phyloP scores from a whole-genome alignment of 1,284 basidiomycete genomes.

The Leccinum proximum region DNA sequence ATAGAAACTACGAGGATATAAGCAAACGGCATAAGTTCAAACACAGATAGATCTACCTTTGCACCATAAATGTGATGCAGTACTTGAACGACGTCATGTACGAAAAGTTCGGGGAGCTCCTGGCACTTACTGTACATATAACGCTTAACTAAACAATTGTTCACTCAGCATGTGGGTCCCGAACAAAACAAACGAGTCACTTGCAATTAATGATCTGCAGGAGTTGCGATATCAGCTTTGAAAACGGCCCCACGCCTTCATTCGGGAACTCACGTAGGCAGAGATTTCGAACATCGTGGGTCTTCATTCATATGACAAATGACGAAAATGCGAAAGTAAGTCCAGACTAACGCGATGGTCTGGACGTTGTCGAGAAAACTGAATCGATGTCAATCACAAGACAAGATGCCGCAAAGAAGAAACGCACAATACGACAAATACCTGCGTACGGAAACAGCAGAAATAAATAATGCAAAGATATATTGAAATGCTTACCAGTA shows the following conservation, averaged over 20 bases:
- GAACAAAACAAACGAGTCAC: neutral
- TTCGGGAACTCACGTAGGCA: constrained; percentile 16
- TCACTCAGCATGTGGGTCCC: constrained; percentile 1
- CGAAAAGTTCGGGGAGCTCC: neutral
- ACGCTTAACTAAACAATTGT: constrained; percentile 1
- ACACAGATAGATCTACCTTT: constrained; percentile 8
- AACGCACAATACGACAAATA: constrained; percentile 14
- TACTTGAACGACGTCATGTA: constrained; percentile 13
- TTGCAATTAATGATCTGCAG: constrained; percentile 11
- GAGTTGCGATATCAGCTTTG: neutral
- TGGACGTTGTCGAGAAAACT: constrained; percentile 15
- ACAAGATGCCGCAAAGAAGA: too few species aligned
- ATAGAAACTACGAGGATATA: constrained; percentile 19
- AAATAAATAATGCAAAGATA: neutral
- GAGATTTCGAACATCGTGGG: neutral
- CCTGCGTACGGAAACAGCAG: constrained; percentile 3
- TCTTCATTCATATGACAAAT: constrained; percentile 5
- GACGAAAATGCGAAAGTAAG: constrained; percentile 8
- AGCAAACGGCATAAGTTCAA: neutral
- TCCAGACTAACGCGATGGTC: neutral
- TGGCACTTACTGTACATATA: constrained; percentile 4
- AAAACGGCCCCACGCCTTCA: neutral
- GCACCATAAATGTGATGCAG: constrained; percentile 17
- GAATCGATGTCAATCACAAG: constrained; percentile 5
- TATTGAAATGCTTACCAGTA: constrained; percentile 7